Evolutionary conservation across 1,284 basidiomycete species (phyloP), one percentile per base, ranked within the genome.

Genomic region (Tilletiaria anomala): DNA sequence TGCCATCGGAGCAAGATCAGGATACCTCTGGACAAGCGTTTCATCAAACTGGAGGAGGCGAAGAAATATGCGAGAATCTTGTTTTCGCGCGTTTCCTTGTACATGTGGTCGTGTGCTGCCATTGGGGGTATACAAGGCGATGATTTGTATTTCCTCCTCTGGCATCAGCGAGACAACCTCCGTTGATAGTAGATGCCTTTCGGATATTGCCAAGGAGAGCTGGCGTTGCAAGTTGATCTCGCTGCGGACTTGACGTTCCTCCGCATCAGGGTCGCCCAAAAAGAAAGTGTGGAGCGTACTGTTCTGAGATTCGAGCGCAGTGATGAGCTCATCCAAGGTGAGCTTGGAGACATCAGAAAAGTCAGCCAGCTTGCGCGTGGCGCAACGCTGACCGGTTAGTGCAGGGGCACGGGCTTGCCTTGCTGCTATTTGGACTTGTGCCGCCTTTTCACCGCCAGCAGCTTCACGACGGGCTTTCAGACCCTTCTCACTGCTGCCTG

Each of bases 51-150:
- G 69, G 23, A 68, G 45, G 3, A 73, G 61, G 37, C 68, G 65
- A 58, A 73, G 68, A 43, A 70, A 71, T 44, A 73, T 67, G 38
- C 71, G 61, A 26, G 70, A 70, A 50, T 73, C 72, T 22, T 72
- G 70, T 44, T 72, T 70, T 50, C 72, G 69, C 22, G 70, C 63
- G 37, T 54, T 58, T 31, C 64, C 58, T 17, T 69, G 64, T 33
- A 72, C 64, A 45, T 72, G 71, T 2, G 72, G 71, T 17, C 71
- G 61, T 5, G 68, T 72, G 36, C 65, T 68, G 31, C 70, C 70
- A 36, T 68, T 71, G 3, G 72, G 71, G 3, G 68, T 69, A 60
- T 71, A 70, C 45, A 73, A 59, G 1, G 71, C 68, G 16, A 72
- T 64, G 16, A 73, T 55, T 44, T 70, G 69, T 19, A 62, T 48